These are phyloP conservation scores for Gossypium turneri DNA, from an alignment of 345 rosid species.

Conservation along the genomic window DNA sequence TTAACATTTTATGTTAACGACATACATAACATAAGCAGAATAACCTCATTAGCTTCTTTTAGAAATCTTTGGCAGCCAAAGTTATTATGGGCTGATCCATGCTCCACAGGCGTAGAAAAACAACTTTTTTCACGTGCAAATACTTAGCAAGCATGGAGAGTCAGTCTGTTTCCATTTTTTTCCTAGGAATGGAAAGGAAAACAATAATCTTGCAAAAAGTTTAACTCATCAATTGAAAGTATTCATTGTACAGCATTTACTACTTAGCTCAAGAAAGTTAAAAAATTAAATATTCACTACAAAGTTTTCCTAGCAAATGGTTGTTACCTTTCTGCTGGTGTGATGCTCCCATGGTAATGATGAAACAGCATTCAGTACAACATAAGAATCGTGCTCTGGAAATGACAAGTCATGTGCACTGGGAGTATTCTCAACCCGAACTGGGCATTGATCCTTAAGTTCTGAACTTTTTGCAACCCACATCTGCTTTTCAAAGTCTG, in stretches of 20 bases:
- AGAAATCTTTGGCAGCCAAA: conserved; percentile 1
- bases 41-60: conserved; percentile 2
- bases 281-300: not conserved
- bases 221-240: not conserved
- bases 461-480: conserved; percentile 24
- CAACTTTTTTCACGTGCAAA: not conserved
- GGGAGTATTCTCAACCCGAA: conserved; percentile 23
- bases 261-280: not conserved
- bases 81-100: not conserved
- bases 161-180: not conserved
- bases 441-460: conserved; percentile 43
- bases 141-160: not conserved
- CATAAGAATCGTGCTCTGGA: conserved; percentile 18
- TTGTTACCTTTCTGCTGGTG: conserved; percentile 33
- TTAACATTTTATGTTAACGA: no score
- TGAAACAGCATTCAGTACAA: conserved; percentile 24
- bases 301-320: conserved; percentile 2
- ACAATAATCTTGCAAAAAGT: not conserved
- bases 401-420: conserved; percentile 22
- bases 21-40: not conserved
- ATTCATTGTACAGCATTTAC: not conserved
- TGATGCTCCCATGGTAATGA: conserved; percentile 17
- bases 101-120: not conserved
- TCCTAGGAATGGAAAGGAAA: no score
- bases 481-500: conserved; percentile 27